These are phyloP conservation scores for Aspergillus pseudonomiae DNA, from an alignment of 2,329 filamentous ascomycete genomes.

Conservation along the genomic window DNA sequence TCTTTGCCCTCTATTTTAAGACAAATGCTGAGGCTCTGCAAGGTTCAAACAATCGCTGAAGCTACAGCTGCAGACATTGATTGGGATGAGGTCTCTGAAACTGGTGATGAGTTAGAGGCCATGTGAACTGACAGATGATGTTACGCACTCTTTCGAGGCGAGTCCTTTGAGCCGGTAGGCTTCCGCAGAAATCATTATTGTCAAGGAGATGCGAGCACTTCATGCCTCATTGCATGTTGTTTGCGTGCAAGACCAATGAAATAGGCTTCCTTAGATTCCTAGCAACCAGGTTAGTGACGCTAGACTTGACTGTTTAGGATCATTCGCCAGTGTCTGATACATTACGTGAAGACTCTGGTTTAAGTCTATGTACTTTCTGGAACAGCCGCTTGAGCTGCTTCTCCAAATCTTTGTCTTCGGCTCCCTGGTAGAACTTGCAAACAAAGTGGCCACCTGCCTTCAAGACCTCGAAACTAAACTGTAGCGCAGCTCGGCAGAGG, in stretches of 20 bases:
- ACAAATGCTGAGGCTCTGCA: constrained; percentile 24
- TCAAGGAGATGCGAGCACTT: constrained; percentile 42
- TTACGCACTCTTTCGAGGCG: background rate
- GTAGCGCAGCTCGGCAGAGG: constrained; percentile 81
- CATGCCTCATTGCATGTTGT: constrained; percentile 48
- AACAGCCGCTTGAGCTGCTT: constrained; percentile 75
- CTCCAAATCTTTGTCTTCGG: constrained; percentile 81
- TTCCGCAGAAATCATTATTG: background rate
- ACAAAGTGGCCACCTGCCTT: constrained; percentile 84
- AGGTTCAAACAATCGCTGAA: constrained; percentile 52
- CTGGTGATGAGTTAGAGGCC: constrained; percentile 39
- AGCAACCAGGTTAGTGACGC: constrained; percentile 19
- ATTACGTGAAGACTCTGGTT: constrained; percentile 85
- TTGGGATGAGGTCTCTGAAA: constrained; percentile 44
- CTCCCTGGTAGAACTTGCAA: constrained; percentile 95
- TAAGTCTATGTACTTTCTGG: constrained; percentile 77
- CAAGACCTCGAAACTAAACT: constrained; percentile 83
- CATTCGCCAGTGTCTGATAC: constrained; percentile 50
- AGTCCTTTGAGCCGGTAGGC: background rate
- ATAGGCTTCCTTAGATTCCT: constrained; percentile 85
- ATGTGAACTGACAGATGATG: constrained; percentile 11
- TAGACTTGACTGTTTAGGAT: constrained; percentile 3
- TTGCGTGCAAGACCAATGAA: constrained; percentile 80
- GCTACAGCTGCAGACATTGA: constrained; percentile 48
- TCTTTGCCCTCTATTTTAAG: background rate